A percentile compares a stretch with the other conserved stretches of the same genome.
Evolutionary conservation across 1,139 yeast genomes (phyloP).

Genomic region (Petasospora fabianii): DNA sequence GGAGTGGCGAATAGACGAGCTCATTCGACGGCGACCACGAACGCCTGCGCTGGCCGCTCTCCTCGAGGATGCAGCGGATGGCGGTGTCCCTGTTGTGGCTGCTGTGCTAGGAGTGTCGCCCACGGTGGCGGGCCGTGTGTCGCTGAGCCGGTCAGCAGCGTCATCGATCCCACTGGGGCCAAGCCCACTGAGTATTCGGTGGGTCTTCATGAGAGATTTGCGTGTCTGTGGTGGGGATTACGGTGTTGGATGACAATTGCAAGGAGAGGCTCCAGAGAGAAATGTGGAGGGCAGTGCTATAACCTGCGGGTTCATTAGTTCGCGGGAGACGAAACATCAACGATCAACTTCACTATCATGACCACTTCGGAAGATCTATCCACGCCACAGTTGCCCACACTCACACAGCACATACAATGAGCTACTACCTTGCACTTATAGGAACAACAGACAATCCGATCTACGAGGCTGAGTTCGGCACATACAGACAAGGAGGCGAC

Average conservation of each 20-base stretch:
- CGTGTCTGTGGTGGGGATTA: background rate
- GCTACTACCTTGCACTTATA: slow-evolving; percentile 82
- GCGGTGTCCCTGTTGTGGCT: background rate
- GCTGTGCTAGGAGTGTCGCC: no score
- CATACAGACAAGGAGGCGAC: slow-evolving; percentile 61
- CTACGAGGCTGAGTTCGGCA: slow-evolving; percentile 84
- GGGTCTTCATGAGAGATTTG: background rate
- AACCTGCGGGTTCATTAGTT: no score
- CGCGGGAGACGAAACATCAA: no score
- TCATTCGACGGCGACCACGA: slow-evolving; percentile 5
- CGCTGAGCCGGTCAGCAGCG: background rate
- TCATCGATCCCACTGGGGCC: background rate
- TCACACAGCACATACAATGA: no score
- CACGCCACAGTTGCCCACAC: no score
- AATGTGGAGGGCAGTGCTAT: no score
- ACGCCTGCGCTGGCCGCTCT: no score
- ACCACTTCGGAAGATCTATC: no score
- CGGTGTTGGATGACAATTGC: background rate
- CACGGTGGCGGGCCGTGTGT: background rate
- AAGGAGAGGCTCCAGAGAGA: no score
- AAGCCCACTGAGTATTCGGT: slow-evolving; percentile 1
- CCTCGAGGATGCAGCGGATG: slow-evolving; percentile 1
- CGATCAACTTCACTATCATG: background rate
- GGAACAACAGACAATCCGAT: slow-evolving; percentile 86
- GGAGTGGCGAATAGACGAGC: slow-evolving; percentile 10